A percentile compares a stretch with the other conserved stretches of the same genome.
Evolutionary conservation across 2,329 filamentous ascomycete genomes (phyloP).

Genomic region (Teratosphaeria epicoccoides): DNA sequence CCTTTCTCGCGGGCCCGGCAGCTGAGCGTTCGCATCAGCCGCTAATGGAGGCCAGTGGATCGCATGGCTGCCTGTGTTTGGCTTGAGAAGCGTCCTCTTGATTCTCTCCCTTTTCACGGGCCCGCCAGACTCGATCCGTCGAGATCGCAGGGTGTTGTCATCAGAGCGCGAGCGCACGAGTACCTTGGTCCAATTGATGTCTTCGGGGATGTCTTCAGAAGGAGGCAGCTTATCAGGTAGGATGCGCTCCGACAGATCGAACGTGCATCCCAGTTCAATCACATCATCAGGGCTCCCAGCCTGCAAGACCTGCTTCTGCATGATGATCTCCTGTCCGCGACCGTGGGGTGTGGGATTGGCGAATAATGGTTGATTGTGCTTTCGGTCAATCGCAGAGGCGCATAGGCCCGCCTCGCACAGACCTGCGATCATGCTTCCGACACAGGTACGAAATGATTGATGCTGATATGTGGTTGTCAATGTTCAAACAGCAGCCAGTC

Average conservation of each 20-base stretch:
- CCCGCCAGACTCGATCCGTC: not conserved
- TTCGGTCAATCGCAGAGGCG: not conserved
- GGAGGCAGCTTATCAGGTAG: not conserved
- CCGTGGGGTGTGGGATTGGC: slow-evolving; percentile 4
- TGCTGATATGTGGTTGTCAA: not conserved
- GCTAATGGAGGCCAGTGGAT: not conserved
- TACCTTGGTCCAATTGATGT: not conserved
- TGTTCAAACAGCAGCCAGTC: not conserved
- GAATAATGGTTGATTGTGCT: slow-evolving; percentile 3
- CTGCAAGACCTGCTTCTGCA: slow-evolving; percentile 8
- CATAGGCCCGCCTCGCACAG: slow-evolving; percentile 9
- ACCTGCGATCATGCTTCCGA: slow-evolving; percentile 8
- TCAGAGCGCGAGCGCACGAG: slow-evolving; percentile 1
- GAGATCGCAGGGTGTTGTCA: not conserved
- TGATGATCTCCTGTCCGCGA: slow-evolving; percentile 9
- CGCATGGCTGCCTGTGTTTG: not conserved
- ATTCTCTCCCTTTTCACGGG: not conserved
- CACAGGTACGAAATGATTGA: not conserved
- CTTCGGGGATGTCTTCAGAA: not conserved
- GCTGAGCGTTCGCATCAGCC: not conserved
- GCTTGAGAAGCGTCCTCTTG: not conserved
- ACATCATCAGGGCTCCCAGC: slow-evolving; percentile 8
- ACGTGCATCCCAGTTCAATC: slow-evolving; percentile 7
- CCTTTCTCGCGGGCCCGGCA: not conserved
- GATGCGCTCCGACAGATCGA: not conserved